Base-by-base conservation (phyloP, 192 early-diverging fungal species). In the Entomortierella parvispora region DNA sequence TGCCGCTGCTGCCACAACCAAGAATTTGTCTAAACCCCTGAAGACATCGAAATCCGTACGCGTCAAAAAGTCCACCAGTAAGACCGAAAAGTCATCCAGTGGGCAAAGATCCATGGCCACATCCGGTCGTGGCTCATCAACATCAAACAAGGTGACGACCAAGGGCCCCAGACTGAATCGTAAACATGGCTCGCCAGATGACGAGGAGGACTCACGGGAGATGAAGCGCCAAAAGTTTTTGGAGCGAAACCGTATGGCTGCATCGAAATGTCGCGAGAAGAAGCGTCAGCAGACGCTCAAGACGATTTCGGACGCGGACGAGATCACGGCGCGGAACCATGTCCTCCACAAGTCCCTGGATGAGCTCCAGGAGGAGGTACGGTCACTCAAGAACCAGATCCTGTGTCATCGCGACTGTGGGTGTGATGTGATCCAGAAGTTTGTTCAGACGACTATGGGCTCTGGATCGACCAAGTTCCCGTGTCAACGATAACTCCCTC, bases 241-340 rank as follows among this genome's bases (percentile, higher is more conserved):
- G 37, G 80, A 81, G 25, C 70, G 80, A 18, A 81, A 81, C 52
- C 65, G 80, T 9, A 68, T 72, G 65, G 80, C 80, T 0, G 74
- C 74, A 0, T 48, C 65, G 22, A 68, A 68, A 43, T 77, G 74
- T 23, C 74, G 74, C 3, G 74, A 77, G 43, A 77, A 77, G 74
- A 77, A 77, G 55, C 60, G 74, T 1, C 33, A 63, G 2, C 74
- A 77, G 26, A 77, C 74, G 0, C 61, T 77, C 37, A 77, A 77
- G 55, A 77, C 74, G 18, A 77, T 77, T 33, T 51, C 61, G 28
- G 61, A 77, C 26, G 74, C 74, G 6, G 74, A 77, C 42, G 45
- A 46, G 53, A 77, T 77, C 28, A 77, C 74, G 3, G 46, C 65
- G 18, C 65, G 60, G n/a, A 77, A 77, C 49, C 65, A 68, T 18